These are phyloP conservation scores for Echeveria elegans DNA, from an alignment of 164 flowering plant species.

Conservation along the genomic window DNA sequence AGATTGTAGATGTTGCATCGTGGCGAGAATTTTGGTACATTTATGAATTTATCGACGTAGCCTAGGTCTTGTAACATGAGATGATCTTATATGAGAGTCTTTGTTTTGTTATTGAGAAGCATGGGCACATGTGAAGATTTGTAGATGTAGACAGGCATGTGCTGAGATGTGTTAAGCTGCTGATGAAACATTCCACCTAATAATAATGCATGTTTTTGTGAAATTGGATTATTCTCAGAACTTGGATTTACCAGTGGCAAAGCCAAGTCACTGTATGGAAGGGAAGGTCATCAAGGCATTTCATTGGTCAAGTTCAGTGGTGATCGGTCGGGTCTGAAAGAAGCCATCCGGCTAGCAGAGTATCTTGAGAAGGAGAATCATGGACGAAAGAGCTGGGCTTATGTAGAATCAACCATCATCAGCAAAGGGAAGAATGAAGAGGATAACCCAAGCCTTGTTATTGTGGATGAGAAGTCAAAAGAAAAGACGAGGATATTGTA, in stretches of 20 bases:
- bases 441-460: conserved; percentile 68
- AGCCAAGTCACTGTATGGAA: conserved; percentile 73
- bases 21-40: background rate
- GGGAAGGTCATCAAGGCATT: conserved; percentile 82
- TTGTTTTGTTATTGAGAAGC: background rate
- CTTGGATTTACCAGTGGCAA: conserved; percentile 79
- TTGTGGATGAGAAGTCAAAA: conserved; percentile 54
- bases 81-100: background rate
- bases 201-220: conserved; percentile 4
- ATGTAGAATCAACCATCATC: conserved; percentile 28
- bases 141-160: no score
- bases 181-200: background rate
- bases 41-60: background rate
- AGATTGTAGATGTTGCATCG: background rate
- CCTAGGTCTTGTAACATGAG: background rate
- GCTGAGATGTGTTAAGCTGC: background rate
- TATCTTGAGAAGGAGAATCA: conserved; percentile 69
- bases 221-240: conserved; percentile 42
- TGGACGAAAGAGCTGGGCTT: conserved; percentile 76
- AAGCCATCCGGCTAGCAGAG: conserved; percentile 63
- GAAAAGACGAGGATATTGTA: conserved; percentile 67
- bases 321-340: conserved; percentile 59
- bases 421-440: conserved; percentile 54
- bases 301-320: conserved; percentile 63
- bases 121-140: no score